Conservation (phyloP, 345 rosid genomes). For the Triadica sebifera region DNA sequence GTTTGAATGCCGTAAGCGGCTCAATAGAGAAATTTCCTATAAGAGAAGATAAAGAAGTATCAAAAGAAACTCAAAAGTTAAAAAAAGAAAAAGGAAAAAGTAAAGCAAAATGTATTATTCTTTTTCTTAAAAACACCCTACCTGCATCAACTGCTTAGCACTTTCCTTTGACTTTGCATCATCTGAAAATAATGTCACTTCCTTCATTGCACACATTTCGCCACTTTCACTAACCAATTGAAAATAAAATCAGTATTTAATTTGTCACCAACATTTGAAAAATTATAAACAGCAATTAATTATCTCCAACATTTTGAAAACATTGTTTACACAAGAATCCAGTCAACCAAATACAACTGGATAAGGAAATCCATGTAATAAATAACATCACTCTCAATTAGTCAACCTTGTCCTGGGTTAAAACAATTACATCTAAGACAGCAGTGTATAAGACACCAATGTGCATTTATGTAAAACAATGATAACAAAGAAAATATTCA, state of each 20-base stretch:
- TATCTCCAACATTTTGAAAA: neutral
- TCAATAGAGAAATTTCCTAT: conserved; percentile 68
- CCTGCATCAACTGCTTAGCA: conserved; percentile 55
- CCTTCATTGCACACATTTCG: conserved; percentile 92
- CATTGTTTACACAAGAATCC: conserved; percentile 2
- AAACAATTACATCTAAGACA: neutral
- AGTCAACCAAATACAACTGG: neutral
- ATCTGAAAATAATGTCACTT: conserved; percentile 74
- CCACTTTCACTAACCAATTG: conserved; percentile 58
- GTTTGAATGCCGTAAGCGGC: conserved; percentile 65
- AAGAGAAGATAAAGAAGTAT: neutral
- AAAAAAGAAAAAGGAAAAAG: neutral
- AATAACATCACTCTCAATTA: neutral
- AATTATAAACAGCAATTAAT: neutral
- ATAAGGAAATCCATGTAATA: neutral
- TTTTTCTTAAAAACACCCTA: neutral
- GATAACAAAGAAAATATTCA: neutral
- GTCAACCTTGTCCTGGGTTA: neutral
- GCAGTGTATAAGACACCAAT: neutral
- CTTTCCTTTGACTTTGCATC: conserved; percentile 80
- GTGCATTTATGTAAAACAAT: neutral
- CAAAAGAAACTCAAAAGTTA: conserved; percentile 1
- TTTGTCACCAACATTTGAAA: neutral
- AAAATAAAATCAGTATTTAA: neutral
- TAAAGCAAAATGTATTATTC: neutral